Conservation (phyloP, 1,139 yeast species). For the Wickerhamomyces sp. region DNA sequence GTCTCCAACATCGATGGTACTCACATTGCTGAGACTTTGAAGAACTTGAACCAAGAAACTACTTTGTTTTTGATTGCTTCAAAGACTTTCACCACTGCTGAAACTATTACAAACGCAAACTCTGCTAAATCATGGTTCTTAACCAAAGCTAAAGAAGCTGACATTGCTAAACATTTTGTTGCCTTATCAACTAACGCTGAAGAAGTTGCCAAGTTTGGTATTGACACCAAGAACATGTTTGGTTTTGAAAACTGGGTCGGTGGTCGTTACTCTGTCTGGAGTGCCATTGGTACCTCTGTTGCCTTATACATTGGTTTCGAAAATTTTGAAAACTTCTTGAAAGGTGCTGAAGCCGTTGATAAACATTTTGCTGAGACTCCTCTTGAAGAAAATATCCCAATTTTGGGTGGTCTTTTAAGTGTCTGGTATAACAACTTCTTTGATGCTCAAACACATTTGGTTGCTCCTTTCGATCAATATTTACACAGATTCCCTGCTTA, state of each 20-base stretch:
- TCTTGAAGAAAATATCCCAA: slow-evolving; percentile 86
- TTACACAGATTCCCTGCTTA: slow-evolving; percentile 99
- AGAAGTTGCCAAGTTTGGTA: slow-evolving; percentile 92
- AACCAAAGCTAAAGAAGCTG: slow-evolving; percentile 57
- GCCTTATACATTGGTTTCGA: slow-evolving; percentile 94
- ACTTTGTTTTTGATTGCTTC: slow-evolving; percentile 94
- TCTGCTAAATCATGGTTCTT: slow-evolving; percentile 95
- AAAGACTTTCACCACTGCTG: slow-evolving; percentile 98
- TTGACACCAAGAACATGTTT: slow-evolving; percentile 96
- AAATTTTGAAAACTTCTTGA: slow-evolving; percentile 83
- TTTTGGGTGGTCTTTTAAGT: slow-evolving; percentile 84
- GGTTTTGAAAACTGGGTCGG: slow-evolving; percentile 99
- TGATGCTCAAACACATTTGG: slow-evolving; percentile 97
- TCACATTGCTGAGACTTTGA: slow-evolving; percentile 87
- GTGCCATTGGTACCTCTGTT: slow-evolving; percentile 94
- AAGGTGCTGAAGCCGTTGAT: slow-evolving; percentile 98
- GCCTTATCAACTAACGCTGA: slow-evolving; percentile 91
- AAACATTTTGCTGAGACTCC: slow-evolving; percentile 82
- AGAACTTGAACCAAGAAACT: slow-evolving; percentile 77
- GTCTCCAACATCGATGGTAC: slow-evolving; percentile 99
- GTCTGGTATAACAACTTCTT: slow-evolving; percentile 98
- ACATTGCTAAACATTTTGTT: slow-evolving; percentile 93
- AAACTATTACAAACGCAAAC: slow-evolving; percentile 92
- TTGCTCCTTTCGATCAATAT: slow-evolving; percentile 98
- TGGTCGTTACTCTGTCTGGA: slow-evolving; percentile 99